These are phyloP conservation scores for Fusarium temperatum DNA, from an alignment of 2,329 filamentous ascomycete species.

Conservation along the genomic window DNA sequence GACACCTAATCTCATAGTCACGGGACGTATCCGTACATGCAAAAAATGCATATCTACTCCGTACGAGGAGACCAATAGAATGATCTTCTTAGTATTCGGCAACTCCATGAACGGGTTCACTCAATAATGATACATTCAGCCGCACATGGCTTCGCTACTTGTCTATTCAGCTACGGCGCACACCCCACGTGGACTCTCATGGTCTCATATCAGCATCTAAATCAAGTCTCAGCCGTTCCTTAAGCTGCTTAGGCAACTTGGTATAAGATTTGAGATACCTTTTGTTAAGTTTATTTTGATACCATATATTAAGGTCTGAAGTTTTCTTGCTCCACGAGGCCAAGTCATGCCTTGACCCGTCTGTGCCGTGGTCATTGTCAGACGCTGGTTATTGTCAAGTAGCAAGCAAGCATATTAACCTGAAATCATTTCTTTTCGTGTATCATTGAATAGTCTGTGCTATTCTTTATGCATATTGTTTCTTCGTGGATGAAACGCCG, in stretches of 20 bases:
- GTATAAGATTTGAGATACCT: too few relatives aligned
- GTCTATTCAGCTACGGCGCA: not conserved
- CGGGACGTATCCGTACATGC: not conserved
- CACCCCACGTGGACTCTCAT: not conserved
- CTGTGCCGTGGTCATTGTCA: not conserved
- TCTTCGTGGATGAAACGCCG: not conserved
- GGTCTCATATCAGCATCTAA: not conserved
- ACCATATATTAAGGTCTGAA: too few relatives aligned
- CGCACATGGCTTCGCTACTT: not conserved
- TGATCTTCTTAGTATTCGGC: not conserved
- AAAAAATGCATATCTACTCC: not conserved
- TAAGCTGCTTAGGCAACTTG: not conserved
- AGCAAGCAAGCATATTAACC: not conserved
- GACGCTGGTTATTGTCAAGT: not conserved
- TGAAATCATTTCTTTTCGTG: not conserved
- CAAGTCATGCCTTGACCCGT: not conserved
- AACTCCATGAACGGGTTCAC: not conserved
- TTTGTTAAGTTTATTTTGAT: too few relatives aligned
- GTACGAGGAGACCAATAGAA: not conserved
- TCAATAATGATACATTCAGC: not conserved
- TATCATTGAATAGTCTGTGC: not conserved
- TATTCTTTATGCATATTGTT: not conserved
- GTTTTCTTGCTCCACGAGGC: too few relatives aligned
- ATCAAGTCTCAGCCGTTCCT: not conserved
- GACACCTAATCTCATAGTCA: not conserved